Conservation (phyloP, 208 protist genomes). For the Trypanosoma platydactyli region DNA sequence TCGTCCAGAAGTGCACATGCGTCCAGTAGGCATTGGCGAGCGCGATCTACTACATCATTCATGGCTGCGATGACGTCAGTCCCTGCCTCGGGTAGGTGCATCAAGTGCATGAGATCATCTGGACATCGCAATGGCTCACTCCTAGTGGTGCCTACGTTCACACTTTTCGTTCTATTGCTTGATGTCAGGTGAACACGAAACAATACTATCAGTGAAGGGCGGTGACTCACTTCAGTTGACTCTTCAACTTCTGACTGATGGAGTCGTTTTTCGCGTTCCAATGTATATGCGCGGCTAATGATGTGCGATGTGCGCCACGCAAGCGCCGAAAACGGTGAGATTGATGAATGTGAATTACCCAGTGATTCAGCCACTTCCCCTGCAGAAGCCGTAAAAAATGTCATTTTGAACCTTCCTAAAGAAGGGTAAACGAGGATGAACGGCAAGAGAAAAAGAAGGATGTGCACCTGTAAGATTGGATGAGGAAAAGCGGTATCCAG, state of each 20-base stretch:
- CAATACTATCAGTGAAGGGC: constrained; percentile 4
- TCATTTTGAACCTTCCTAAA: too few species aligned
- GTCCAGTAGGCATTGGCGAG: constrained; percentile 8
- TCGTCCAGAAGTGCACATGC: constrained; percentile 4
- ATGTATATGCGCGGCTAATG: constrained; percentile 5
- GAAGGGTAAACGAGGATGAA: constrained; percentile 7
- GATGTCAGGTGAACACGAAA: constrained; percentile 6
- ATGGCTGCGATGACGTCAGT: not conserved
- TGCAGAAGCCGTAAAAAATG: too few species aligned
- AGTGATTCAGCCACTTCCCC: not conserved
- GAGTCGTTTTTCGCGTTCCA: constrained; percentile 1
- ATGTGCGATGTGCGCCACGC: not conserved
- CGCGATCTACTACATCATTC: constrained; percentile 6
- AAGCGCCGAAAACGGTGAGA: constrained; percentile 2
- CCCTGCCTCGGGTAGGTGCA: not conserved
- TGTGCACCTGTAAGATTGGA: too few species aligned
- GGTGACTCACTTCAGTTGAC: not conserved
- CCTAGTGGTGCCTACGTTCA: not conserved
- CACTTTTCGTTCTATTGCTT: not conserved
- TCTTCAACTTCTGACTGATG: not conserved
- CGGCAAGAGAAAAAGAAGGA: not conserved
- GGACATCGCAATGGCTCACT: constrained; percentile 5
- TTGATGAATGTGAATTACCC: not conserved
- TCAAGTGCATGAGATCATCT: not conserved
- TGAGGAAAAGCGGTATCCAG: too few species aligned